Evolutionary conservation across 2,329 filamentous ascomycete species (phyloP).

Genomic region (Aspergillus piperis): DNA sequence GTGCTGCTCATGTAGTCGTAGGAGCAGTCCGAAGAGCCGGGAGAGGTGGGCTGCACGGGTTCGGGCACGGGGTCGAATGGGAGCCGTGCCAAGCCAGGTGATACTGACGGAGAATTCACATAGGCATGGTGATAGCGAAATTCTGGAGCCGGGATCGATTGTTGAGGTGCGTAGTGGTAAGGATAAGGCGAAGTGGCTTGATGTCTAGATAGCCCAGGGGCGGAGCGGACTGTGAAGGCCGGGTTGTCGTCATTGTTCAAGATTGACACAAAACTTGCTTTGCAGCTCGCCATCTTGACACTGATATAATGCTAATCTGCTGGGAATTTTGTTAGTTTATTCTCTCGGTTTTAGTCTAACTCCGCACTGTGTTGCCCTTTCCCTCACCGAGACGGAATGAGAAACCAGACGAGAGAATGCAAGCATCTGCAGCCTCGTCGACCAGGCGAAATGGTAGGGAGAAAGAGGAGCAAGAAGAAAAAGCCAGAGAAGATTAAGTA

Average conservation of each 20-base stretch:
- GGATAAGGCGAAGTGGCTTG: conserved; percentile 27
- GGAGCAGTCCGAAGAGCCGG: conserved; percentile 37
- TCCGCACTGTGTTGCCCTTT: background rate
- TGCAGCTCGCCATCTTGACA: conserved; percentile 34
- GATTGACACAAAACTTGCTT: conserved; percentile 45
- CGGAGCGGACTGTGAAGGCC: conserved; percentile 46
- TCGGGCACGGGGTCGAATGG: conserved; percentile 30
- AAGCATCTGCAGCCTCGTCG: background rate
- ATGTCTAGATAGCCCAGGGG: conserved; percentile 24
- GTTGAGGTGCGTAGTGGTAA: conserved; percentile 22
- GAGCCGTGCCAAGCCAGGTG: conserved; percentile 28
- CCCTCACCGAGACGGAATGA: background rate
- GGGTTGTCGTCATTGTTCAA: conserved; percentile 52
- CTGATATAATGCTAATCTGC: background rate
- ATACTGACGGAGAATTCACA: conserved; percentile 29
- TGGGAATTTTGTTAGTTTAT: background rate
- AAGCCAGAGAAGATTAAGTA: conserved; percentile 17
- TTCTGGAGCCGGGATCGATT: conserved; percentile 20
- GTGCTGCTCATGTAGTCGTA: conserved; percentile 34
- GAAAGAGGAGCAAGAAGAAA: conserved; percentile 12
- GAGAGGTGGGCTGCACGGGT: conserved; percentile 30
- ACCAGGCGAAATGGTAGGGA: conserved; percentile 6
- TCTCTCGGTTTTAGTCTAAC: background rate
- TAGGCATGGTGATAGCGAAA: conserved; percentile 24
- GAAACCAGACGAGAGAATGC: background rate